Evolutionary conservation across 2,329 filamentous ascomycete species (phyloP), one percentile per base, ranked within the genome.

Genomic region (Pyricularia sp.): DNA sequence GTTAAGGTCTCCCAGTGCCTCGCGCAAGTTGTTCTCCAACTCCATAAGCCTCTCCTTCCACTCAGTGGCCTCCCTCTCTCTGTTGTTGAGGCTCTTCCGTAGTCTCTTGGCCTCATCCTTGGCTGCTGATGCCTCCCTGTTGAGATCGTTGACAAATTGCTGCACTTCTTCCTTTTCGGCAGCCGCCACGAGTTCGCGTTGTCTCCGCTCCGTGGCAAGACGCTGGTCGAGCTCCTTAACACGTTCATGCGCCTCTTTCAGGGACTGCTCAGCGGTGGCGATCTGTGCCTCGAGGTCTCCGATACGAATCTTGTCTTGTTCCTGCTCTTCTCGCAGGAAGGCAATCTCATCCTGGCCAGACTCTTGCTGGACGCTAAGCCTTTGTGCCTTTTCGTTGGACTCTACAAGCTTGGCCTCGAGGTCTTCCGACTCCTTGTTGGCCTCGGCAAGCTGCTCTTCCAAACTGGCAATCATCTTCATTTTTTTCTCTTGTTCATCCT

Each of bases 251-350:
- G 97, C 93, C 67, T 95, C 93, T 69, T 91, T 87, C n/a, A 97
- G 81, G 66, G 83, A 87, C 75, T 93, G 88, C 77, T 96, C 91
- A n/a, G 89, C 86, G 69, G 88, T 90, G 74, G 92, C 91, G 55
- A 97, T 81, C 17, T 90, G 88, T 10, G 92, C 92, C 76, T 98
- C 94, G 9, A 98, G 84, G 75, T 98, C 93, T 55, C 94, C 93
- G 74, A 99, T 98, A 79, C 93, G 94, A 77, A 99, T 97, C 84
- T 99, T 99, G 82, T 99, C 95, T 23, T 87, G 88, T 79, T 99
- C 95, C 78, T 99, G 95, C 81, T 99, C 95, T 77, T 99, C 95
- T 1, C 95, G 90, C 67, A 99, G 79, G 84, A 99, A 99, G 0
- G 92, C 90, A 79, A 98, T 96, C 78, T 99, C 95, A 70, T 90